Evolutionary conservation across 2,329 filamentous ascomycete genomes (phyloP), one percentile per base, ranked within the genome.

Genomic region (Bertia moriformis): DNA sequence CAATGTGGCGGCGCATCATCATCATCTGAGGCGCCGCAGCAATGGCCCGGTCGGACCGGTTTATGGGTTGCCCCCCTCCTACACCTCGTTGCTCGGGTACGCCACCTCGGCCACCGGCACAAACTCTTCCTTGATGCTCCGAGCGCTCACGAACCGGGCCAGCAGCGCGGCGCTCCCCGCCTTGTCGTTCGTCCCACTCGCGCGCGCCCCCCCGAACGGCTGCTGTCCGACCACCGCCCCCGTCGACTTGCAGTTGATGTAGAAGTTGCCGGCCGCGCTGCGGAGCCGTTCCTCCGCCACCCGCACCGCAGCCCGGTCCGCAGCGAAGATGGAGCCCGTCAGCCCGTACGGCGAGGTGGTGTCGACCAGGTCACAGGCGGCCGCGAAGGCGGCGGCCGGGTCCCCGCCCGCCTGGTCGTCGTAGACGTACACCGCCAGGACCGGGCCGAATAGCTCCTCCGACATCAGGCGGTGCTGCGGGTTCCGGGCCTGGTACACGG

Each of bases 161-260:
- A 83, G 56, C 44, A 83, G 56, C 56, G 74, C 76, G 47, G 65
- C 58, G 50, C 74, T 79, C 24, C 78, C 78, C 14, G 78, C 77
- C 67, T 83, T 83, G 59, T 83, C 79, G 53, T 83, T 83, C 17
- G 78, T 83, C 18, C 78, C 78, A 44, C 73, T 78, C 4, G 75
- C 76, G 45, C 79, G 65, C 12, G 74, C 69, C 39, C 78, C 78
- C 17, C 78, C 78, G 53, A 83, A 83, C 3, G 78, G 73, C 61
- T 83, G 78, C 61, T 83, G 79, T 13, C 77, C 78, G 4, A 83
- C 78, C 18, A 84, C 76, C 14, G 78, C 78, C 29, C 78, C 79
- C 2, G 78, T 83, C 56, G 73, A 79, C 71, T 88, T 88, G 65
- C 78, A 83, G 63, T 88, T 89, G 60, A 89, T 69, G 62, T 89